Conservation (phyloP, 305 asterid species). For the Fraxinus platypoda region DNA sequence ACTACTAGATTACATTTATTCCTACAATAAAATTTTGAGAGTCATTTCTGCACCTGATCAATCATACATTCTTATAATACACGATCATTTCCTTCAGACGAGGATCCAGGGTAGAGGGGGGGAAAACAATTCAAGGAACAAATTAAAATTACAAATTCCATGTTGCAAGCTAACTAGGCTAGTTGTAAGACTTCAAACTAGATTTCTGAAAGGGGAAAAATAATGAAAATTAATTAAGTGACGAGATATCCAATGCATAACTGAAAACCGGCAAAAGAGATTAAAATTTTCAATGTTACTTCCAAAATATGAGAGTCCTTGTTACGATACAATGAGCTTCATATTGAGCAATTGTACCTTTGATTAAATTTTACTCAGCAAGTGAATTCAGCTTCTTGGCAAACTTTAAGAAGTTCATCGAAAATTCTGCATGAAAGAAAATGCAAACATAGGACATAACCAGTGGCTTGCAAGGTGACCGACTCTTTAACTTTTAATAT, state of each 20-base stretch:
- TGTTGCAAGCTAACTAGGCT: slow-evolving; percentile 34
- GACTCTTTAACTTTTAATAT: not conserved
- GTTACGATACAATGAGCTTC: slow-evolving; percentile 25
- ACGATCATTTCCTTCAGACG: slow-evolving; percentile 22
- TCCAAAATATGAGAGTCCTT: slow-evolving; percentile 19
- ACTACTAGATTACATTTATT: not conserved
- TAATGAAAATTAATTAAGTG: slow-evolving; percentile 4
- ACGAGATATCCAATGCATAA: slow-evolving; percentile 20
- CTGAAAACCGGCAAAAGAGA: slow-evolving; percentile 26
- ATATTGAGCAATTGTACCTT: slow-evolving; percentile 42
- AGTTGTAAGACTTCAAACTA: slow-evolving; percentile 23
- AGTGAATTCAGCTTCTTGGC: slow-evolving; percentile 63
- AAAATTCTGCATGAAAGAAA: slow-evolving; percentile 57
- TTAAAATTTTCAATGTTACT: slow-evolving; percentile 18
- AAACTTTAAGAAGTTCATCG: slow-evolving; percentile 54
- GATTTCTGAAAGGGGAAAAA: slow-evolving; percentile 16
- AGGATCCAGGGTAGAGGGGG: not conserved
- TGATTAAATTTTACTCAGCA: slow-evolving; percentile 31
- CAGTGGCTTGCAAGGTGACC: not conserved
- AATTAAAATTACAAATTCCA: slow-evolving; percentile 16
- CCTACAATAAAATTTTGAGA: not conserved
- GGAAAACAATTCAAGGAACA: too few species aligned
- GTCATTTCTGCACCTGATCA: slow-evolving; percentile 1
- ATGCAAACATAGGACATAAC: slow-evolving; percentile 30
- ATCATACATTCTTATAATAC: slow-evolving; percentile 21